These are phyloP conservation scores for Penicillium sp. DNA, from an alignment of 2,329 filamentous ascomycete species.

Conservation along the genomic window DNA sequence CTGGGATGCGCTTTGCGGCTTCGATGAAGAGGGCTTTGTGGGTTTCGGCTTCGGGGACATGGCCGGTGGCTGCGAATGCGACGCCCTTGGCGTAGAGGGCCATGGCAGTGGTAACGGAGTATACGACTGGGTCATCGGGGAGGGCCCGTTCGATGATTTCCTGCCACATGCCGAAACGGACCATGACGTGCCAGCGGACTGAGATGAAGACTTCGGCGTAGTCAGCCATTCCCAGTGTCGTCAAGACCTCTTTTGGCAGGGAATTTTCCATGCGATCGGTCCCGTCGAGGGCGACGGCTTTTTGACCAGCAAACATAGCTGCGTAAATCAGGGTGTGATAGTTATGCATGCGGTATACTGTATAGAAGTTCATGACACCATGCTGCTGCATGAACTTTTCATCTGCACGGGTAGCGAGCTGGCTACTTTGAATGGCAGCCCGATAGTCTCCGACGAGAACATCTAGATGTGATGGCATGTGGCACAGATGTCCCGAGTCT, in stretches of 20 bases:
- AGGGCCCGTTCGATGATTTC: slow-evolving; percentile 65
- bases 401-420: slow-evolving; percentile 70
- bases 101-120: slow-evolving; percentile 73
- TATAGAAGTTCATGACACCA: slow-evolving; percentile 73
- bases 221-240: slow-evolving; percentile 82
- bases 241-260: slow-evolving; percentile 69
- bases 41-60: slow-evolving; percentile 60
- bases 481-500: slow-evolving; percentile 72
- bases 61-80: slow-evolving; percentile 65
- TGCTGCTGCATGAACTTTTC: slow-evolving; percentile 66
- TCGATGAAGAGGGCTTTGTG: slow-evolving; percentile 56
- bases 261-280: slow-evolving; percentile 64
- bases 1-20: slow-evolving; percentile 60
- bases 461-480: slow-evolving; percentile 81
- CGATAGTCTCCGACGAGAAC: slow-evolving; percentile 74
- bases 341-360: slow-evolving; percentile 75
- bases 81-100: slow-evolving; percentile 71
- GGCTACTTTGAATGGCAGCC: slow-evolving; percentile 70
- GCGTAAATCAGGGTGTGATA: slow-evolving; percentile 78
- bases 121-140: slow-evolving; percentile 65
- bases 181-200: slow-evolving; percentile 70
- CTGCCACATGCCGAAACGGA: slow-evolving; percentile 76
- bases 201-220: slow-evolving; percentile 75
- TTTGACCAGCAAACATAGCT: slow-evolving; percentile 77
- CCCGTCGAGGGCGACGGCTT: slow-evolving; percentile 66